Percentiles rank a stretch among this genome's conserved stretches.
Conservation (phyloP, 2,329 filamentous ascomycete species). For the Talaromyces sp. region DNA sequence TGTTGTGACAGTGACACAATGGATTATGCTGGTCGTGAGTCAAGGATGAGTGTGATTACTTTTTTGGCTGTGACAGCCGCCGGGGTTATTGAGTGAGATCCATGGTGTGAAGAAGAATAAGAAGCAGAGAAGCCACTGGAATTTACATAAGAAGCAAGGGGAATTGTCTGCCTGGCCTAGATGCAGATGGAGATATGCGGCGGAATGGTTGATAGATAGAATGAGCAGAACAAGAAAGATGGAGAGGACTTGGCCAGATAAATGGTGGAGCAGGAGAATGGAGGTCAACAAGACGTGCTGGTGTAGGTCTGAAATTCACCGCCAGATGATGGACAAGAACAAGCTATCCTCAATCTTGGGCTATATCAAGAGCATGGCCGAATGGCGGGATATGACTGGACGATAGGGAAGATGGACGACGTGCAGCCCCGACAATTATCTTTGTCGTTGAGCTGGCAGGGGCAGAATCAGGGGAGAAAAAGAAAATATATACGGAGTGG, state of each 20-base stretch:
- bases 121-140: constrained; percentile 16
- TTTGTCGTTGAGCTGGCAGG: background rate
- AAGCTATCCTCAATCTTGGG: background rate
- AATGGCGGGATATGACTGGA: constrained; percentile 13
- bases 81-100: constrained; percentile 16
- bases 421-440: background rate
- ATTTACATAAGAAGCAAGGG: constrained; percentile 18
- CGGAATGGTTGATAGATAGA: background rate
- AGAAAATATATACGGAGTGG: background rate
- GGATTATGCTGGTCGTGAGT: background rate
- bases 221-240: background rate
- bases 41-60: background rate
- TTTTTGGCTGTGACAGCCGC: constrained; percentile 15
- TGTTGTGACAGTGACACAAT: background rate
- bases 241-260: background rate
- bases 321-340: constrained; percentile 8
- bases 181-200: background rate
- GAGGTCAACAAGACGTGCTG: background rate
- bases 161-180: background rate
- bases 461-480: constrained; percentile 1
- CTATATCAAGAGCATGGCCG: constrained; percentile 15
- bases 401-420: constrained; percentile 2
- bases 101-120: constrained; percentile 1
- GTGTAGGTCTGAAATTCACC: constrained; percentile 1
- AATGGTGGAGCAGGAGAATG: background rate